Percentiles rank a stretch among this genome's conserved stretches.
These are phyloP conservation scores for Mortierella sp. DNA, from an alignment of 371 early-diverging fungal genomes.

Conservation along the genomic window DNA sequence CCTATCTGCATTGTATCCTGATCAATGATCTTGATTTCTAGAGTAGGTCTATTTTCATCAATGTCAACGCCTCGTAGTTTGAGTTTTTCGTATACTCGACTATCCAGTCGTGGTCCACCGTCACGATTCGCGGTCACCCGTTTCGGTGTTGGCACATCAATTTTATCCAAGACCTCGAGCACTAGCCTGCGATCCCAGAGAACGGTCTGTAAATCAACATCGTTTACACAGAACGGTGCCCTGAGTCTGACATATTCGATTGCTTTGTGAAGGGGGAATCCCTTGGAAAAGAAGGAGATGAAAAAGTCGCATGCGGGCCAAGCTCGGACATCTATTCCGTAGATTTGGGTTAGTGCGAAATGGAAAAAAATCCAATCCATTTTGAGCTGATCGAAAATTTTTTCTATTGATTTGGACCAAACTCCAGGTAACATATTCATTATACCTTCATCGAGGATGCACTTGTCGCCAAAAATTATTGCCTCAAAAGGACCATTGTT, in stretches of 20 bases:
- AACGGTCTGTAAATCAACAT: conserved; percentile 90
- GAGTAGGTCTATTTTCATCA: conserved; percentile 38
- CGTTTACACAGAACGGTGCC: conserved; percentile 92
- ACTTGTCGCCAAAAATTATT: conserved; percentile 96
- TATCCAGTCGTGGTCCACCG: conserved; percentile 74
- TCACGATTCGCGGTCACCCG: conserved; percentile 83
- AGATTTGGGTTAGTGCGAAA: not conserved
- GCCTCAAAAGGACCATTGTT: conserved; percentile 85
- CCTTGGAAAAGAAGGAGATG: conserved; percentile 96
- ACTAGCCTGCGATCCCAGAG: conserved; percentile 95
- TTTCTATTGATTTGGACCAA: too few species aligned
- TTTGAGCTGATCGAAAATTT: too few species aligned
- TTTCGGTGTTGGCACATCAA: conserved; percentile 90
- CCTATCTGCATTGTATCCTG: conserved; percentile 83
- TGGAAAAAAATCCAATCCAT: too few species aligned
- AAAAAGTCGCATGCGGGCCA: conserved; percentile 99
- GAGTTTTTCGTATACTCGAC: conserved; percentile 61
- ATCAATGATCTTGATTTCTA: conserved; percentile 68
- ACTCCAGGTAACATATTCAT: too few species aligned
- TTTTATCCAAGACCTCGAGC: conserved; percentile 83
- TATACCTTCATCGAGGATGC: conserved; percentile 92
- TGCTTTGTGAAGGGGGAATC: conserved; percentile 96
- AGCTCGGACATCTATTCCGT: conserved; percentile 75
- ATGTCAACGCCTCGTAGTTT: conserved; percentile 66
- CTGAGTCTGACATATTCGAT: conserved; percentile 88